These are phyloP conservation scores for Eragrostis tef DNA, from an alignment of 202 grass and related monocot species.

Conservation along the genomic window DNA sequence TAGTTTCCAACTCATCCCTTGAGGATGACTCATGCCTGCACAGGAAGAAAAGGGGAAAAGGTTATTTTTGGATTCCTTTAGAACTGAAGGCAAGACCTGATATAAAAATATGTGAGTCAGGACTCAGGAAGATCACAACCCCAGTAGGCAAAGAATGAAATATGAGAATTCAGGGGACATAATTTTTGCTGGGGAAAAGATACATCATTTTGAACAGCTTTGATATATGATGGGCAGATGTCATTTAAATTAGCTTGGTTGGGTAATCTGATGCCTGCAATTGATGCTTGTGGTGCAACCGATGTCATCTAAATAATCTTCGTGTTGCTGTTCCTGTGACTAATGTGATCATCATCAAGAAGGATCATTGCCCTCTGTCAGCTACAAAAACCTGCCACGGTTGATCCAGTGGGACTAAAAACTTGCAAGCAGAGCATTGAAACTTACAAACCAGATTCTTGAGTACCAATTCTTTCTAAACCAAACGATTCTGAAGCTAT, in stretches of 20 bases:
- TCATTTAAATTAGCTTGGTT: neutral
- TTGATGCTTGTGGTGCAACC: neutral
- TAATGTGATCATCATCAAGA: constrained; percentile 19
- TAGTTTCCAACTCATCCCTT: neutral
- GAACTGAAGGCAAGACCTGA: neutral
- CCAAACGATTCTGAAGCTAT: no score
- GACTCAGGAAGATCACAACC: neutral
- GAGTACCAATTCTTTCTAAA: no score
- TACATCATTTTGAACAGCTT: neutral
- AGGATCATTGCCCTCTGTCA: constrained; percentile 56
- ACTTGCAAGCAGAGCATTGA: neutral
- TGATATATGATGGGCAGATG: neutral
- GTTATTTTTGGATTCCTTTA: neutral
- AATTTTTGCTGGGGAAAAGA: no score
- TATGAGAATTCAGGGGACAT: neutral
- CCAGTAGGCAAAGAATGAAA: neutral
- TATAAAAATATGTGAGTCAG: neutral
- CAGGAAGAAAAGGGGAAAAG: neutral
- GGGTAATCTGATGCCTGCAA: no score
- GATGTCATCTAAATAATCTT: no score
- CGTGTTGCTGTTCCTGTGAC: no score
- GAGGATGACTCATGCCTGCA: neutral
- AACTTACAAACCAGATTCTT: no score
- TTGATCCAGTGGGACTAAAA: neutral
- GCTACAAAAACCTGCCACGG: constrained; percentile 44